Evolutionary conservation across 208 protist genomes (phyloP).

Genomic region (Leishmania martiniquensis): DNA sequence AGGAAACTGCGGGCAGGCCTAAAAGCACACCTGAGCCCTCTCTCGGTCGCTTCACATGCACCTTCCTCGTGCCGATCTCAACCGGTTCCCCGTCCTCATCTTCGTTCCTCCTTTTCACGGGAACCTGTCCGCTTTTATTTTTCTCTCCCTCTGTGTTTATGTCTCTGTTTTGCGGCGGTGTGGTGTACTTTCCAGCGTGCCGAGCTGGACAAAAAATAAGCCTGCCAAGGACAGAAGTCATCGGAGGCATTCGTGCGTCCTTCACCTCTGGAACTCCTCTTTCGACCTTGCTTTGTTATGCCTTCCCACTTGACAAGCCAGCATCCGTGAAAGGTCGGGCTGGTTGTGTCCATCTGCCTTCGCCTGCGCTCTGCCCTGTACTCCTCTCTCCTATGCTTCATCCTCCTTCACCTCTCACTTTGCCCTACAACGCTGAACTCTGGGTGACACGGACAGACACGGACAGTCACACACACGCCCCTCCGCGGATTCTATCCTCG

Average conservation of each 20-base stretch:
- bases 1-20: too few relatives aligned
- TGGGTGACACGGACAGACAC: too few relatives aligned
- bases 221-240: too few relatives aligned
- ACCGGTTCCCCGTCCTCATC: neutral
- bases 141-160: neutral
- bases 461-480: neutral
- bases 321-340: neutral
- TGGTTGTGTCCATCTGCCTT: neutral
- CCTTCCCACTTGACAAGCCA: neutral
- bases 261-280: neutral
- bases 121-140: neutral
- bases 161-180: neutral
- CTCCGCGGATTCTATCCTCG: neutral
- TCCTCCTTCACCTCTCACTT: neutral
- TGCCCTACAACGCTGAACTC: neutral
- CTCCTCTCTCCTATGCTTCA: neutral
- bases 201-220: neutral
- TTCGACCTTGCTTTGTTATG: neutral
- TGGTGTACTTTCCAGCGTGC: neutral
- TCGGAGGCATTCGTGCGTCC: neutral
- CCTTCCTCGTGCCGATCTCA: neutral
- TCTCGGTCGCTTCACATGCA: neutral
- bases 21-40: too few relatives aligned
- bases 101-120: neutral
- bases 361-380: neutral